A percentile compares a stretch with the other conserved stretches of the same genome.
Evolutionary conservation across 495 filamentous ascomycete species (phyloP).

Genomic region (Neurospora discreta): DNA sequence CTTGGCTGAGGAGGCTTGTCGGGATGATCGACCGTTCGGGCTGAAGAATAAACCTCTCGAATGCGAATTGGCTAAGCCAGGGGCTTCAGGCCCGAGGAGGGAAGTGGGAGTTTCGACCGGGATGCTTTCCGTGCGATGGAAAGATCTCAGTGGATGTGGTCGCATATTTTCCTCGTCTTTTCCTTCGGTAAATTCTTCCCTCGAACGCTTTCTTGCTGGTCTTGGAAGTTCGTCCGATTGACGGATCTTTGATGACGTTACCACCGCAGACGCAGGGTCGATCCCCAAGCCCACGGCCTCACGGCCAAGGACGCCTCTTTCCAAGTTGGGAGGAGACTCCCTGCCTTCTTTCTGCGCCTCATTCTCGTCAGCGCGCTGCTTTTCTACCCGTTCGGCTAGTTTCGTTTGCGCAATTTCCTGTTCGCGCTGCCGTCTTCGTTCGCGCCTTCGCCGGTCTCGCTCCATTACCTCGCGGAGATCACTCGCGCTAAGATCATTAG

Average conservation of each 20-base stretch:
- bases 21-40: conserved; percentile 17
- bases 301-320: conserved; percentile 42
- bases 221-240: conserved; percentile 11
- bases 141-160: conserved; percentile 15
- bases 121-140: conserved; percentile 28
- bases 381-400: conserved; percentile 58
- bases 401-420: conserved; percentile 58
- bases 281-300: conserved; percentile 35
- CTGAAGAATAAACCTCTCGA: conserved; percentile 24
- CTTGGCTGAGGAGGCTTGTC: conserved; percentile 18
- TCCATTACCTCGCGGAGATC: conserved; percentile 77
- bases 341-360: conserved; percentile 30
- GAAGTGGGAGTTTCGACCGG: conserved; percentile 3
- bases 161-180: conserved; percentile 3
- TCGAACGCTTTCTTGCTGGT: conserved; percentile 11
- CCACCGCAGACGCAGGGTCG: conserved; percentile 30
- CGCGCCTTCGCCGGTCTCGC: conserved; percentile 63
- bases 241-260: conserved; percentile 36
- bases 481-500: conserved; percentile 69
- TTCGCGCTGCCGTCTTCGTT: conserved; percentile 60
- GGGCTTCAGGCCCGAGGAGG: conserved; percentile 2
- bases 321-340: conserved; percentile 40
- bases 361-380: conserved; percentile 41
- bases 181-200: conserved; percentile 4
- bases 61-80: conserved; percentile 9